Evolutionary conservation across 2,329 filamentous ascomycete species (phyloP).

Genomic region (Plenodomus tracheiphilus): DNA sequence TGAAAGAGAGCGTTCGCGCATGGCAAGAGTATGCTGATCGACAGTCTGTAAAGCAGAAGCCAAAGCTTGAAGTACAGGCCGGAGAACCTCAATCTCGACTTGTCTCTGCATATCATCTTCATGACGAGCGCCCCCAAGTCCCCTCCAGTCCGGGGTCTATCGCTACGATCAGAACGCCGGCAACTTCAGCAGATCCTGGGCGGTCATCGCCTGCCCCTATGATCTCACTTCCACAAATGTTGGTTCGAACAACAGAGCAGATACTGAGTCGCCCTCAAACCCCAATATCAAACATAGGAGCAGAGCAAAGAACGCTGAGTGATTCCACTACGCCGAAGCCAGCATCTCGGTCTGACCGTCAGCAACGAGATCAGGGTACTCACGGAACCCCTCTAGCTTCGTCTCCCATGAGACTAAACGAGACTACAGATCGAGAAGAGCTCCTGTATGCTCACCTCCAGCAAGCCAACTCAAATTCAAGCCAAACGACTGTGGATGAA

Average conservation of each 20-base stretch:
- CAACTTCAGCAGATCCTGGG: constrained; percentile 10
- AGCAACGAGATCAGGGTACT: background rate
- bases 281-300: background rate
- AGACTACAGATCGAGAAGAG: background rate
- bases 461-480: constrained; percentile 40
- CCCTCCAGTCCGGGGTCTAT: constrained; percentile 28
- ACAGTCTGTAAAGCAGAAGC: constrained; percentile 27
- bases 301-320: background rate
- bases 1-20: constrained; percentile 45
- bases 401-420: background rate
- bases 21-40: constrained; percentile 45
- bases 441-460: constrained; percentile 2
- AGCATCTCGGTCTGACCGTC: background rate
- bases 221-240: constrained; percentile 1
- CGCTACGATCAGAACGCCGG: constrained; percentile 18
- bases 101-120: constrained; percentile 7
- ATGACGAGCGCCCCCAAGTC: constrained; percentile 14
- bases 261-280: background rate
- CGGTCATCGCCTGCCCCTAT: constrained; percentile 24
- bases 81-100: background rate
- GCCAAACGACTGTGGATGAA: constrained; percentile 51
- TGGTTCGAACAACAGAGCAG: background rate
- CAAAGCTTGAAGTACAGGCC: constrained; percentile 10
- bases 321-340: constrained; percentile 12
- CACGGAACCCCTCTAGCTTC: background rate